These are phyloP conservation scores for Pilaira anomala DNA, from an alignment of 192 early-diverging fungal species.

Conservation along the genomic window DNA sequence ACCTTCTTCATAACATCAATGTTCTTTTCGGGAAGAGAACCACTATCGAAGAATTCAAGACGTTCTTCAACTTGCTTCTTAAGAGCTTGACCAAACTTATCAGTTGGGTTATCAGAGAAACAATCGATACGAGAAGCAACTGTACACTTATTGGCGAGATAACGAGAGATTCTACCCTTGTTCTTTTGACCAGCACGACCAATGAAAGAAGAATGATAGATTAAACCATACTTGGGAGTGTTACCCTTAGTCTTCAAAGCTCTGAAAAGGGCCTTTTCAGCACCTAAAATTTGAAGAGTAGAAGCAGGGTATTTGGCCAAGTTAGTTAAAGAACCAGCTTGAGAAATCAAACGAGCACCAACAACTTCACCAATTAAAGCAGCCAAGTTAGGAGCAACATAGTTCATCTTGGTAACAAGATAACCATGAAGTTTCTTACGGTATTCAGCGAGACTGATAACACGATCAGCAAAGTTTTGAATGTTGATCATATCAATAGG, in stretches of 20 bases:
- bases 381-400: slow-evolving; percentile 94
- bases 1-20: slow-evolving; percentile 91
- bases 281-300: slow-evolving; percentile 96
- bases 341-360: slow-evolving; percentile 94
- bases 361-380: slow-evolving; percentile 94
- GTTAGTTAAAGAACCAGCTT: slow-evolving; percentile 95
- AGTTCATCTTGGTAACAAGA: slow-evolving; percentile 92
- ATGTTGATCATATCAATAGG: slow-evolving; percentile 96
- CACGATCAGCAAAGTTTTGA: slow-evolving; percentile 86
- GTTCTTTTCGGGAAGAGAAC: slow-evolving; percentile 85
- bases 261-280: slow-evolving; percentile 97
- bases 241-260: slow-evolving; percentile 95
- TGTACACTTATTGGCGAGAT: slow-evolving; percentile 97
- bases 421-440: slow-evolving; percentile 90
- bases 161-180: slow-evolving; percentile 97
- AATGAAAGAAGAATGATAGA: slow-evolving; percentile 96
- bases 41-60: slow-evolving; percentile 90
- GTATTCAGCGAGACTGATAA: slow-evolving; percentile 90
- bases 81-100: slow-evolving; percentile 91
- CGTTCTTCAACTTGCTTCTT: slow-evolving; percentile 96
- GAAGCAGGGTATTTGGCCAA: slow-evolving; percentile 96
- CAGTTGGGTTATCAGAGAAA: slow-evolving; percentile 84
- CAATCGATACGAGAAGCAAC: slow-evolving; percentile 97
- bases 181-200: slow-evolving; percentile 95
- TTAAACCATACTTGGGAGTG: slow-evolving; percentile 97